Percentiles rank a stretch among this genome's conserved stretches.
phyloP scores from a whole-genome alignment of 371 early-diverging fungal species.

The Mucor lusitanicus region DNA sequence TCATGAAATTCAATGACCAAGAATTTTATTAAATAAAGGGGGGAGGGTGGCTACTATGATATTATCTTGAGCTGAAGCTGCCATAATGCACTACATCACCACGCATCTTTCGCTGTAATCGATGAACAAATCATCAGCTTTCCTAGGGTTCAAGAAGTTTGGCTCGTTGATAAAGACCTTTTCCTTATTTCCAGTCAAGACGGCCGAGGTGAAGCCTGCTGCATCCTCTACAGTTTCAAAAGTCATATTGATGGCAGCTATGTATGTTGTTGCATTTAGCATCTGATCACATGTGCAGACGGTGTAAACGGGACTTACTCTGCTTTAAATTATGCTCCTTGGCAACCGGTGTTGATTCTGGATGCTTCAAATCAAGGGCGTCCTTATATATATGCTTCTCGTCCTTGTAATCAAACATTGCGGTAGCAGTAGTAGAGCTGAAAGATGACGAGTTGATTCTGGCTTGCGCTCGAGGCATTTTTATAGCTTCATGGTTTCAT shows the following conservation, averaged over 20 bases:
- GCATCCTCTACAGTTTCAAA: slow-evolving; percentile 25
- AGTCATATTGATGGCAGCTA: slow-evolving; percentile 23
- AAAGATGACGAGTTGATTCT: background rate
- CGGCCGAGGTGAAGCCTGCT: slow-evolving; percentile 9
- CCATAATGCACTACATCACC: slow-evolving; percentile 22
- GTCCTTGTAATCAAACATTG: slow-evolving; percentile 15
- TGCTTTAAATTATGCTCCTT: slow-evolving; percentile 9
- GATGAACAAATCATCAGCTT: background rate
- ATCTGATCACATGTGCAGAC: background rate
- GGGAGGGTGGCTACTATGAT: background rate
- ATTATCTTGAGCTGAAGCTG: background rate
- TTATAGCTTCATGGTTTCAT: background rate
- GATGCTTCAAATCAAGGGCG: slow-evolving; percentile 13
- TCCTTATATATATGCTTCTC: slow-evolving; percentile 5
- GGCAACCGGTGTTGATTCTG: slow-evolving; percentile 4
- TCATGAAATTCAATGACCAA: background rate
- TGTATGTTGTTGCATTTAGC: background rate
- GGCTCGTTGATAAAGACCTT: slow-evolving; percentile 14
- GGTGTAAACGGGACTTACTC: slow-evolving; percentile 1
- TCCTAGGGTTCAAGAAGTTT: slow-evolving; percentile 23
- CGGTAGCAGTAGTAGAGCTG: background rate
- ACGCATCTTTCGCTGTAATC: slow-evolving; percentile 26
- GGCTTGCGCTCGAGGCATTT: background rate
- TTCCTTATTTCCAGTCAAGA: slow-evolving; percentile 9
- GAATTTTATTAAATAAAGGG: background rate